Base-by-base conservation (phyloP, 768 basidiomycete genomes). In the Amanita brunnescens region DNA sequence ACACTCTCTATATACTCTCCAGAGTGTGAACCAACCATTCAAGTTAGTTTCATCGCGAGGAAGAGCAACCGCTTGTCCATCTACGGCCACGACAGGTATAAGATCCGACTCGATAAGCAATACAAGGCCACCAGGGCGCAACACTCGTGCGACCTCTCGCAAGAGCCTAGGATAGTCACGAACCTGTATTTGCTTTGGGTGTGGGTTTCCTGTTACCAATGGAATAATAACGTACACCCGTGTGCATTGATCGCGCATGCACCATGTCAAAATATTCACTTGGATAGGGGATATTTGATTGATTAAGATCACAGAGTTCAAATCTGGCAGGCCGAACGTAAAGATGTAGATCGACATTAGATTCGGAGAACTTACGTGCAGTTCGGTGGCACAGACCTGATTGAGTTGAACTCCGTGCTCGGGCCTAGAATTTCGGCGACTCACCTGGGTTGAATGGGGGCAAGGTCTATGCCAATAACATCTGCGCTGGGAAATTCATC, bases 361-460 rank as follows among this genome's bases (percentile, higher is more conserved):
- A 12, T 5, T 13, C 24, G 14, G 13, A 35, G 45, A 20, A 70
- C 83, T 69, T 73, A 84, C 83, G 79, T 80, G 83, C 83, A 85
- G 55, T 85, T 85, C 14, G 76, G 75, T 38, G 83, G 83, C 21
- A 85, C 83, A 32, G 70, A 69, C 55, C 83, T 85, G 61, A 34
- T 44, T 14, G 41, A 18, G 20, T n/a, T 30, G 18, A 18, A n/a
- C 21, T 24, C 16, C 21, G 32, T 37, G 6, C 8, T 24, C n/a
- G 13, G 4, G 21, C n/a, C 14, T 30, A 24, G 18, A 30, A 16
- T 52, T 33, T 47, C 49, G 34, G 14, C 52, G 45, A 59, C 62
- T 51, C 65, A 85, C 84, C 78, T 74, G 44, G 84, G 82, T 61
- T 86, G 85, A 35, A 86, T 77, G 55, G 84, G 84, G 20, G 83